phyloP scores from a whole-genome alignment of 257 asterid species.

The Jaltomata sinuosa region DNA sequence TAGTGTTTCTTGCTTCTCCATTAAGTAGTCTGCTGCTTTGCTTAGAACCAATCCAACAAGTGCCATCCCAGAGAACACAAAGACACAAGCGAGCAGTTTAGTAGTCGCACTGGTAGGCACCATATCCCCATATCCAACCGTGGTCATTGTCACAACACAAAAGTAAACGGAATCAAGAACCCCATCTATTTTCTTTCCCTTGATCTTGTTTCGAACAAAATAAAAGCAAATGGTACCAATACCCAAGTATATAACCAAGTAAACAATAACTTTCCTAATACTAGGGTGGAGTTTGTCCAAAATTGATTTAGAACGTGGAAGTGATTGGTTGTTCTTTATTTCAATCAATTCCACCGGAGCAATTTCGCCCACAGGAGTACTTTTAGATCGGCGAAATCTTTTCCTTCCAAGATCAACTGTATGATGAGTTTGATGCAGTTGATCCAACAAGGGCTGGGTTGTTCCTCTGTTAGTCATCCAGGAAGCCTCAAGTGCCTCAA shows the following conservation, averaged over 20 bases:
- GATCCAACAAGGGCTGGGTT: slow-evolving; percentile 18
- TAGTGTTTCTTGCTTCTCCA: slow-evolving; percentile 67
- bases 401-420: slow-evolving; percentile 21
- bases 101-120: slow-evolving; percentile 54
- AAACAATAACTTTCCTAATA: slow-evolving; percentile 30
- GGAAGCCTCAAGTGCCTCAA: background rate
- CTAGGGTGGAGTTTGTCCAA: slow-evolving; percentile 42
- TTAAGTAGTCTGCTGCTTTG: slow-evolving; percentile 79
- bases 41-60: slow-evolving; percentile 49
- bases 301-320: slow-evolving; percentile 22
- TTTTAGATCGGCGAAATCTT: slow-evolving; percentile 64
- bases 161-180: slow-evolving; percentile 83
- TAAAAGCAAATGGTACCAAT: slow-evolving; percentile 61
- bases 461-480: slow-evolving; percentile 1
- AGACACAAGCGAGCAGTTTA: slow-evolving; percentile 75
- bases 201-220: slow-evolving; percentile 43
- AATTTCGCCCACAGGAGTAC: slow-evolving; percentile 55
- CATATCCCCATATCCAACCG: slow-evolving; percentile 92
- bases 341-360: slow-evolving; percentile 32
- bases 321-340: slow-evolving; percentile 7
- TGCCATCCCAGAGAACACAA: slow-evolving; percentile 90
- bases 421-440: slow-evolving; percentile 6
- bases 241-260: slow-evolving; percentile 43
- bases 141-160: slow-evolving; percentile 94
- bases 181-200: slow-evolving; percentile 49